These are phyloP conservation scores for Xylaria sp. DNA, from an alignment of 2,329 filamentous ascomycete species.

Conservation along the genomic window DNA sequence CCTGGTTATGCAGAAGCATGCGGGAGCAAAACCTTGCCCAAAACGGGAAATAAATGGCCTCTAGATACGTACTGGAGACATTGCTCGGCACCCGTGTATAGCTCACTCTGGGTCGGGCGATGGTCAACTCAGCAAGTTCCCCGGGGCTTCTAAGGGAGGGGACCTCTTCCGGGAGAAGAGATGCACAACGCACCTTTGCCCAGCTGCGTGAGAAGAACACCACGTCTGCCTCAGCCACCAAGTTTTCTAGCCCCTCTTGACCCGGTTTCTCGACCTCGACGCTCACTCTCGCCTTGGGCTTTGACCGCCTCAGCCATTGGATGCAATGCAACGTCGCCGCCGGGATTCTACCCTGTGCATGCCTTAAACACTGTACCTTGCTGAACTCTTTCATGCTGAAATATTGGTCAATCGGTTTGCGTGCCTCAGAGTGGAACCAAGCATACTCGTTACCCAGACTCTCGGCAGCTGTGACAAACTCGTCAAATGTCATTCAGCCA, in stretches of 20 bases:
- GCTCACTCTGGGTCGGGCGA: slow-evolving; percentile 43
- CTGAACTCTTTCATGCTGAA: slow-evolving; percentile 24
- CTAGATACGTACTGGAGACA: slow-evolving; percentile 37
- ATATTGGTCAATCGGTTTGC: slow-evolving; percentile 41
- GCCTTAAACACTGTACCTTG: slow-evolving; percentile 34
- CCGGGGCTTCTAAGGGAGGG: neutral
- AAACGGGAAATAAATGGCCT: slow-evolving; percentile 2
- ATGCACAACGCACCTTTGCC: slow-evolving; percentile 67
- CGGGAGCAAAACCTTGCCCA: slow-evolving; percentile 4
- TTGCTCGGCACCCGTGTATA: slow-evolving; percentile 46
- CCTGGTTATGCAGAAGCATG: slow-evolving; percentile 5
- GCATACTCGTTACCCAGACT: slow-evolving; percentile 50
- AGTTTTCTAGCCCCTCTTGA: slow-evolving; percentile 65
- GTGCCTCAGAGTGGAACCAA: slow-evolving; percentile 80
- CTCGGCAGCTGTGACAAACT: slow-evolving; percentile 63
- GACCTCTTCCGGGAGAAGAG: slow-evolving; percentile 1
- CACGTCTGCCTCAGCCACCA: slow-evolving; percentile 72
- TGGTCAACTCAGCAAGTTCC: slow-evolving; percentile 30
- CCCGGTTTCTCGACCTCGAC: slow-evolving; percentile 78
- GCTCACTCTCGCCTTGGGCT: slow-evolving; percentile 64
- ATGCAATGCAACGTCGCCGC: slow-evolving; percentile 70
- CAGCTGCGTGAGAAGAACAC: slow-evolving; percentile 79
- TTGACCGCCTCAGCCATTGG: slow-evolving; percentile 59
- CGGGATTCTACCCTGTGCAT: slow-evolving; percentile 69
- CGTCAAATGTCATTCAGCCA: slow-evolving; percentile 73